These are phyloP conservation scores for Tricladium varicosporioides DNA, from an alignment of 2,329 filamentous ascomycete genomes.

Conservation along the genomic window DNA sequence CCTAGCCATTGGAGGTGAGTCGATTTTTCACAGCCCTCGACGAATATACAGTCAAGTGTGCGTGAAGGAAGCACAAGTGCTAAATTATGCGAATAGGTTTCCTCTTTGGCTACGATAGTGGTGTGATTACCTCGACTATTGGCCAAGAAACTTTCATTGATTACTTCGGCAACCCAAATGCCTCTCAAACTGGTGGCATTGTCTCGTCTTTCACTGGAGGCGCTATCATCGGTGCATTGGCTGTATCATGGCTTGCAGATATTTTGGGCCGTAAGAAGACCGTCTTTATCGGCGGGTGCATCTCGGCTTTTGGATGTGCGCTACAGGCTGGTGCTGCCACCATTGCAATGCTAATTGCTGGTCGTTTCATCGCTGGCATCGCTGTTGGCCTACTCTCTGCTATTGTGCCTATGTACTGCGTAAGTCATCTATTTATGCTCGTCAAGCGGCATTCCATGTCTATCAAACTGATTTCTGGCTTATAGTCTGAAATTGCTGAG, in stretches of 20 bases:
- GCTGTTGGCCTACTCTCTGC: slow-evolving; percentile 46
- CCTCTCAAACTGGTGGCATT: slow-evolving; percentile 35
- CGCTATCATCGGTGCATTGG: slow-evolving; percentile 34
- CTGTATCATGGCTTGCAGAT: slow-evolving; percentile 37
- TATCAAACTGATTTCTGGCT: neutral
- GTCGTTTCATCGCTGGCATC: slow-evolving; percentile 46
- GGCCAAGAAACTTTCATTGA: slow-evolving; percentile 19
- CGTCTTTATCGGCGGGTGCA: slow-evolving; percentile 30
- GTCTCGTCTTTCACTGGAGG: slow-evolving; percentile 41
- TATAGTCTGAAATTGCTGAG: slow-evolving; percentile 24
- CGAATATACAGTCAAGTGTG: no score
- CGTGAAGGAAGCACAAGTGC: no score
- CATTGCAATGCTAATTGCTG: slow-evolving; percentile 44
- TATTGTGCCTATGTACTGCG: slow-evolving; percentile 46
- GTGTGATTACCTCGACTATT: slow-evolving; percentile 35
- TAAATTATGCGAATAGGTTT: slow-evolving; percentile 27
- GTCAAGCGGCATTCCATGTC: neutral
- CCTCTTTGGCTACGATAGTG: slow-evolving; percentile 35
- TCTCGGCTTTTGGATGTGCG: slow-evolving; percentile 32
- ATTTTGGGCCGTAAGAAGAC: slow-evolving; percentile 31
- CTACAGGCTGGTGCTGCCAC: slow-evolving; percentile 32
- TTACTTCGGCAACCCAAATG: slow-evolving; percentile 10
- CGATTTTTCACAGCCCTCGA: no score
- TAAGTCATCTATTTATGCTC: neutral
- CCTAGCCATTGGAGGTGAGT: slow-evolving; percentile 17